A percentile compares a stretch with the other conserved stretches of the same genome.
These are phyloP conservation scores for Asterella californica DNA, from an alignment of 225 moss, liverwort and hornwort species.

Conservation along the genomic window DNA sequence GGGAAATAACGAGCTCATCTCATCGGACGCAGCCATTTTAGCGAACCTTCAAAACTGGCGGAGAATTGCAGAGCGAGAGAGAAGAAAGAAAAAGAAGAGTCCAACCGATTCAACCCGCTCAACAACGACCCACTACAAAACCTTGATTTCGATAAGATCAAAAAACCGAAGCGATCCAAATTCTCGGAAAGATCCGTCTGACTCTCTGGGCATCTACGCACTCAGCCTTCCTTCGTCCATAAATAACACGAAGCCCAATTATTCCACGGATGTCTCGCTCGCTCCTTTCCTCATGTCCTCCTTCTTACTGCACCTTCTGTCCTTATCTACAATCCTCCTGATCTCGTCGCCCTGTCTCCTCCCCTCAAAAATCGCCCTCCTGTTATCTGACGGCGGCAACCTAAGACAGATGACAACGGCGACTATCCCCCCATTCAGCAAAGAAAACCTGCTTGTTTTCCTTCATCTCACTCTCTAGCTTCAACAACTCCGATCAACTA, in stretches of 20 bases:
- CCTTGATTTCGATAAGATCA: background rate
- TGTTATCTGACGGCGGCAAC: background rate
- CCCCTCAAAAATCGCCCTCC: background rate
- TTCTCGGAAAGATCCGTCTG: background rate
- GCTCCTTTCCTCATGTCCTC: background rate
- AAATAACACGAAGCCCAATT: too few species aligned
- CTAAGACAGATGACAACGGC: background rate
- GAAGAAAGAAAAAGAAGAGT: background rate
- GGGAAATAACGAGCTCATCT: conserved; percentile 95
- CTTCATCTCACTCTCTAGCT: background rate
- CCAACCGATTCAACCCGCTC: background rate
- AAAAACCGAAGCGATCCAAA: background rate
- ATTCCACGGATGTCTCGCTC: background rate
- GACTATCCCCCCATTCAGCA: background rate
- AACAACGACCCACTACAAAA: background rate
- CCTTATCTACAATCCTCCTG: background rate
- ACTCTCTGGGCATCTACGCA: background rate
- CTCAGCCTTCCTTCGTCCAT: background rate
- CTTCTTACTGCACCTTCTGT: background rate
- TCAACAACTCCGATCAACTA: background rate
- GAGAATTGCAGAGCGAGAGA: background rate
- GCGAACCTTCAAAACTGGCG: background rate
- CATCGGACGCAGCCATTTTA: conserved; percentile 82
- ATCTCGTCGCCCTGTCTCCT: background rate
- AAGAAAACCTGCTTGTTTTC: background rate